A percentile compares a stretch with the other conserved stretches of the same genome.
phyloP scores from a whole-genome alignment of 768 basidiomycete genomes.

The Suillus lakei region DNA sequence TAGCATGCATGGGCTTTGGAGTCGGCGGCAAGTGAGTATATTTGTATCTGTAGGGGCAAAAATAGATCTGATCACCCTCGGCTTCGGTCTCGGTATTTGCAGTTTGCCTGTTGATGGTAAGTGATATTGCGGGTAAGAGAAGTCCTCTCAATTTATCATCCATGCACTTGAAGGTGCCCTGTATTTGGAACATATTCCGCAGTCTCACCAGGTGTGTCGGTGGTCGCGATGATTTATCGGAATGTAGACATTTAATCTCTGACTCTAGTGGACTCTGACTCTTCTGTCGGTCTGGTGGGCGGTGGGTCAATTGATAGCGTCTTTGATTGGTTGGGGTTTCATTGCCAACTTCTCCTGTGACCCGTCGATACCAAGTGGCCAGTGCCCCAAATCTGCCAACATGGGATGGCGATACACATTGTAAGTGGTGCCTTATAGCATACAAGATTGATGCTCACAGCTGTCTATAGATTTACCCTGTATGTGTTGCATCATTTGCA shows the following conservation, averaged over 20 bases:
- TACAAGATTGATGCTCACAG: conserved; percentile 6
- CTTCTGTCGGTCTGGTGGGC: conserved; percentile 63
- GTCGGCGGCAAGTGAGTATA: conserved; percentile 54
- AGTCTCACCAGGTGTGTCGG: conserved; percentile 39
- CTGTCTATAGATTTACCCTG: conserved; percentile 42
- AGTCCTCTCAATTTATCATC: conserved; percentile 14
- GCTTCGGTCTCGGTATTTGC: not conserved
- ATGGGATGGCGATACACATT: conserved; percentile 67
- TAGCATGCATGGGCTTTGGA: conserved; percentile 53
- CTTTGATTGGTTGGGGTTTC: conserved; percentile 57
- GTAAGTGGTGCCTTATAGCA: conserved; percentile 28
- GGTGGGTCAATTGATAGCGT: conserved; percentile 54
- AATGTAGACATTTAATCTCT: conserved; percentile 10
- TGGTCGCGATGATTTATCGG: conserved; percentile 2
- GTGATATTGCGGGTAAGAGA: conserved; percentile 10
- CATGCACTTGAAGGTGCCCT: conserved; percentile 39
- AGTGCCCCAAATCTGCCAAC: conserved; percentile 53
- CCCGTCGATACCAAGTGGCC: conserved; percentile 31
- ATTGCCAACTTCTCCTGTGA: conserved; percentile 60
- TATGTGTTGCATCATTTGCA: conserved; percentile 23
- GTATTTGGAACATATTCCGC: conserved; percentile 49
- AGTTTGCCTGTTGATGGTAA: conserved; percentile 53
- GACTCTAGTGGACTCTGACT: conserved; percentile 49
- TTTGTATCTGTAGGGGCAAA: conserved; percentile 17
- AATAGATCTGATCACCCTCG: conserved; percentile 21